phyloP scores from a whole-genome alignment of 176 grass and related monocot species.

The Carex scoparia region DNA sequence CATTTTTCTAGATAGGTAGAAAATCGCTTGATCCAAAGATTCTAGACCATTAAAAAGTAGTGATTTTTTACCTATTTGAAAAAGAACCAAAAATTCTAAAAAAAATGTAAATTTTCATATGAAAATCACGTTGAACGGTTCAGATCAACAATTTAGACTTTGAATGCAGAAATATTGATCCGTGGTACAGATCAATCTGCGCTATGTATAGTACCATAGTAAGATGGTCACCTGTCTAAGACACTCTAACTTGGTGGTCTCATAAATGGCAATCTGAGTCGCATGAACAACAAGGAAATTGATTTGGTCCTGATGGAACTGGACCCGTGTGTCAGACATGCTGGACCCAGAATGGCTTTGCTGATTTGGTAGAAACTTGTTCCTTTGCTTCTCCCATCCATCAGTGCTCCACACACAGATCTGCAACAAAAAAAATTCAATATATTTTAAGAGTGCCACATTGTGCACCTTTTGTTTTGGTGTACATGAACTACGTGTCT shows the following conservation, averaged over 20 bases:
- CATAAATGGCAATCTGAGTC: slow-evolving; percentile 91
- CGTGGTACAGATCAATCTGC: too few species aligned
- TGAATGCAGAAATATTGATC: too few species aligned
- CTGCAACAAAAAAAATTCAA: slow-evolving; percentile 34
- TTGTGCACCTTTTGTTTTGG: background rate
- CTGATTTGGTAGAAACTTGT: slow-evolving; percentile 67
- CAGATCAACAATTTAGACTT: too few species aligned
- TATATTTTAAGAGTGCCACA: background rate
- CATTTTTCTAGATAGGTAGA: too few species aligned
- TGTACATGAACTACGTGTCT: background rate
- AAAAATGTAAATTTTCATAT: too few species aligned
- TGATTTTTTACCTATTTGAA: too few species aligned
- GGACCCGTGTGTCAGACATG: slow-evolving; percentile 82
- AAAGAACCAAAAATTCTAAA: too few species aligned
- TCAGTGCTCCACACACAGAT: slow-evolving; percentile 93
- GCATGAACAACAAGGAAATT: slow-evolving; percentile 97
- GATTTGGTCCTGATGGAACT: slow-evolving; percentile 96
- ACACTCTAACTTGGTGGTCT: slow-evolving; percentile 78
- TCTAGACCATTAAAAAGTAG: too few species aligned
- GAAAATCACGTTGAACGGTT: too few species aligned
- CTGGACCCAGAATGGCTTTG: slow-evolving; percentile 56
- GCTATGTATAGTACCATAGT: too few species aligned
- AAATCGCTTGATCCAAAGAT: too few species aligned
- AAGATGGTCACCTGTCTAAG: slow-evolving; percentile 54
- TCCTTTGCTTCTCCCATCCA: slow-evolving; percentile 91